Evolutionary conservation across 2,329 filamentous ascomycete genomes (phyloP).

Genomic region (Neofusicoccum laricinum): DNA sequence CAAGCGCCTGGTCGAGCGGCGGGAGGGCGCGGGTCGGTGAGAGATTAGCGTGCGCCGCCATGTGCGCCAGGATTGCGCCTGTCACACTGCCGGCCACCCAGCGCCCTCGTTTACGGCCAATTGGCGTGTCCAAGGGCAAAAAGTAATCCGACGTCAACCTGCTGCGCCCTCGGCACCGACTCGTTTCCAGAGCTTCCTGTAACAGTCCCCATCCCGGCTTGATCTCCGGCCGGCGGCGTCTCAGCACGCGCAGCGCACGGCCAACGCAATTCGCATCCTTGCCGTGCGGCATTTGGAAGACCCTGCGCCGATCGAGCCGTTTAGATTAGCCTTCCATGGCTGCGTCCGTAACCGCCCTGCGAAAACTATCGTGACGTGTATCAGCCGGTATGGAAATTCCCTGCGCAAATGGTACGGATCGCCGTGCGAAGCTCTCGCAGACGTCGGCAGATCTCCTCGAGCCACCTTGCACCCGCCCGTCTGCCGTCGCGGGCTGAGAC

Average conservation of each 20-base stretch:
- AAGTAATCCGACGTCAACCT: conserved; percentile 12
- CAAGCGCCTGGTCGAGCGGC: conserved; percentile 10
- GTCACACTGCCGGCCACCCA: conserved; percentile 12
- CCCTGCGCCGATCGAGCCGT: conserved; percentile 1
- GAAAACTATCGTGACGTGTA: neutral
- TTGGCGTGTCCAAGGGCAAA: conserved; percentile 16
- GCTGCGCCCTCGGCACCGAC: conserved; percentile 10
- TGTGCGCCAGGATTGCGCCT: conserved; percentile 8
- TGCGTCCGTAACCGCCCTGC: neutral
- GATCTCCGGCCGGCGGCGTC: conserved; percentile 12
- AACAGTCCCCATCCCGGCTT: neutral
- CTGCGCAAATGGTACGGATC: conserved; percentile 1
- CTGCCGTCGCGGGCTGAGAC: neutral
- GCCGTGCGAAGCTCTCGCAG: neutral
- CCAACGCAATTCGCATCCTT: conserved; percentile 1
- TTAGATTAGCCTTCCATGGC: neutral
- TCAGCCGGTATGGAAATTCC: neutral
- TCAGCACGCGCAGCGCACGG: conserved; percentile 15
- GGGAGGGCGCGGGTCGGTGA: conserved; percentile 16
- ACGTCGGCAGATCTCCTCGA: neutral
- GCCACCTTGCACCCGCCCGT: neutral
- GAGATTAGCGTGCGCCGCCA: conserved; percentile 17
- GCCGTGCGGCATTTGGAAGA: conserved; percentile 9
- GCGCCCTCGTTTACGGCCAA: conserved; percentile 10
- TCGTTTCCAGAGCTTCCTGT: neutral